Evolutionary conservation across 257 asterid genomes (phyloP).

Genomic region (Prunella vulgaris): DNA sequence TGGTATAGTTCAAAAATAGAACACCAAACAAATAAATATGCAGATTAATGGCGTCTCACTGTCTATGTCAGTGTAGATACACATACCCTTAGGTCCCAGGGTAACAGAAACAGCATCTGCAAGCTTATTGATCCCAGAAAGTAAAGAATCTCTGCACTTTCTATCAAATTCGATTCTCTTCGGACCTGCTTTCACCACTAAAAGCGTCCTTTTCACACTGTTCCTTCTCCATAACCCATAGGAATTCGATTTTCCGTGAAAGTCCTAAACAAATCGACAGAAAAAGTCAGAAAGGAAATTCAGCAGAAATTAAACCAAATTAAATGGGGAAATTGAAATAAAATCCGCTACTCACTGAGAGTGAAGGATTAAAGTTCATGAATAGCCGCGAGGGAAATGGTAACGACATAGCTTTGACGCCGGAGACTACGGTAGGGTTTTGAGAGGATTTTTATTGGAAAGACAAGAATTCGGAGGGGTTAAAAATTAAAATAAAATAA

Average conservation of each 20-base stretch:
- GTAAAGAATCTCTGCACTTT: conserved; percentile 69
- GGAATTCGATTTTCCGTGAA: conserved; percentile 28
- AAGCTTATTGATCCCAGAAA: conserved; percentile 84
- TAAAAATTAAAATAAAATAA: not conserved
- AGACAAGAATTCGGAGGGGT: not conserved
- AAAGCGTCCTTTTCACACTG: conserved; percentile 18
- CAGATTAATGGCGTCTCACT: not conserved
- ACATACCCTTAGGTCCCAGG: conserved; percentile 79
- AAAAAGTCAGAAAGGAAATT: not conserved
- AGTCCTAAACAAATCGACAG: conserved; percentile 30
- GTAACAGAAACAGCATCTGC: conserved; percentile 97
- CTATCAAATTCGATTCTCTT: conserved; percentile 71
- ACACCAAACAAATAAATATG: not conserved
- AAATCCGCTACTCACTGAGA: conserved; percentile 33
- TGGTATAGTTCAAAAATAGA: not conserved
- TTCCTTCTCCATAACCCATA: conserved; percentile 38
- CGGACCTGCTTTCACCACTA: conserved; percentile 72
- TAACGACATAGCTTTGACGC: conserved; percentile 28
- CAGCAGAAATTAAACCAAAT: not conserved
- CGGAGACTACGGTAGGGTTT: conserved; percentile 27
- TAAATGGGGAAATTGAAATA: not conserved
- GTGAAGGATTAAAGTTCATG: conserved; percentile 19
- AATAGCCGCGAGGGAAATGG: conserved; percentile 36
- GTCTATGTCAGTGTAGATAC: not conserved
- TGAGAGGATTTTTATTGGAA: conserved; percentile 22